Evolutionary conservation across 2,329 filamentous ascomycete genomes (phyloP), one percentile per base, ranked within the genome.

Genomic region (Ramularia endophylla): DNA sequence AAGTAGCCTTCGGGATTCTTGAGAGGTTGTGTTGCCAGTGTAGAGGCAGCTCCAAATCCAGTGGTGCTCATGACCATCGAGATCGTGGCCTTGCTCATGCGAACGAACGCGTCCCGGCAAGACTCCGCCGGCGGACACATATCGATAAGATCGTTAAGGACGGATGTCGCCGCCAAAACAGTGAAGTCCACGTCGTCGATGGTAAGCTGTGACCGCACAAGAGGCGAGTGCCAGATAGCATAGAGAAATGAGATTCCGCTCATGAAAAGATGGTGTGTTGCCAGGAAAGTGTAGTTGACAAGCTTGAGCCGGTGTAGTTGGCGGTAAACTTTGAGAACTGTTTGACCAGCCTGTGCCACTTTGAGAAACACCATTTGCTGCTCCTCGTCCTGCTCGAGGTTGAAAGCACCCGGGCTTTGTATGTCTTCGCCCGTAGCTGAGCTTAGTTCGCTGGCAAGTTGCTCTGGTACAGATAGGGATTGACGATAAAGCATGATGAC

Each of bases 171-270:
- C 7, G 89, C 87, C 36, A 95, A 73, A 7, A 97, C 86, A 1
- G 90, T 97, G 56, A 95, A 95, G 61, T 97, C 90, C n/a, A 97
- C 88, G 61, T 97, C 90, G 57, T 97, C 89, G 68, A 95, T 84
- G 6, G 84, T 86, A 64, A 97, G 70, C 42, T 86, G 81, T 61
- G 84, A 88, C 55, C 90, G 79, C 36, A 97, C 90, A 40, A 87
- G 77, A 5, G 87, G 81, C 8, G 90, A 95, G 65, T 97, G 90
- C 90, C 90, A 97, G 43, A 97, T 92, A 15, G 92, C 89, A 64
- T 95, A 97, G 2, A 97, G 74, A 63, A 95, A 97, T 17, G 90
- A 94, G 44, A 97, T 82, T 66, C 89, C 90, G 19, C 90, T 90
- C 85, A 95, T 95, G 68, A 97, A 97, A 5, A 97, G 73, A 65